Evolutionary conservation across 2,329 filamentous ascomycete genomes (phyloP).

Genomic region (Diplodia sapinea): DNA sequence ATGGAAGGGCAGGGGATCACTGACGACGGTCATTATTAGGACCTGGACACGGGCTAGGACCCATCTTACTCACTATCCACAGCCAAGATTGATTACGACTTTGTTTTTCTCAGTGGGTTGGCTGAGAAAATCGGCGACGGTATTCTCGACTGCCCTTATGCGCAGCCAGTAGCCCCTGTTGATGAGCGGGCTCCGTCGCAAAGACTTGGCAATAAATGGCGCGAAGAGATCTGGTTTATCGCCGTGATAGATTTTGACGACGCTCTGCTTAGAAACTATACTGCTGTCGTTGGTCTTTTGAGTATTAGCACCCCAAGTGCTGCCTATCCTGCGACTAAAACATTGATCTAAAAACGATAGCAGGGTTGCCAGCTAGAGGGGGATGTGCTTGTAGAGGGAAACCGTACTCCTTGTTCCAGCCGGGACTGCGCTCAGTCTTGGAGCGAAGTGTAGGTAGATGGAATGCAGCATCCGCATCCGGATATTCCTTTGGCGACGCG

Average conservation of each 20-base stretch:
- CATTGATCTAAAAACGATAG: background rate
- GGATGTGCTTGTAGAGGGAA: background rate
- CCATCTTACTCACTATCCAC: conserved; percentile 75
- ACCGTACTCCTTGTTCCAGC: background rate
- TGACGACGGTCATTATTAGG: conserved; percentile 48
- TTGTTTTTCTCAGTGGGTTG: conserved; percentile 64
- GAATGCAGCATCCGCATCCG: background rate
- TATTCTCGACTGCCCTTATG: conserved; percentile 79
- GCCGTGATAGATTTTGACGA: conserved; percentile 85
- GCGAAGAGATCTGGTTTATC: conserved; percentile 82
- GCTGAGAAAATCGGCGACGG: conserved; percentile 75
- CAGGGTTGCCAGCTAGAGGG: background rate
- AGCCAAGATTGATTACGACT: conserved; percentile 82
- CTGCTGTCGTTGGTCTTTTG: conserved; percentile 80
- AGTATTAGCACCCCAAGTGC: conserved; percentile 46
- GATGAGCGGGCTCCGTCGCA: conserved; percentile 83
- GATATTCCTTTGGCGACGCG: background rate
- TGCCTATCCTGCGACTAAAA: background rate
- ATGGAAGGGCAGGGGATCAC: conserved; percentile 87
- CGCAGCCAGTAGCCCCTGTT: conserved; percentile 89
- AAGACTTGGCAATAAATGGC: conserved; percentile 84
- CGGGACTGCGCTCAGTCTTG: background rate
- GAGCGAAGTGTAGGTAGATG: background rate
- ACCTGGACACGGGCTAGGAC: too few species aligned
- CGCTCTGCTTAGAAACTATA: conserved; percentile 89